A percentile compares a stretch with the other conserved stretches of the same genome.
Conservation (phyloP, 352 stramenopile species). For the Phytophthora aleatoria region DNA sequence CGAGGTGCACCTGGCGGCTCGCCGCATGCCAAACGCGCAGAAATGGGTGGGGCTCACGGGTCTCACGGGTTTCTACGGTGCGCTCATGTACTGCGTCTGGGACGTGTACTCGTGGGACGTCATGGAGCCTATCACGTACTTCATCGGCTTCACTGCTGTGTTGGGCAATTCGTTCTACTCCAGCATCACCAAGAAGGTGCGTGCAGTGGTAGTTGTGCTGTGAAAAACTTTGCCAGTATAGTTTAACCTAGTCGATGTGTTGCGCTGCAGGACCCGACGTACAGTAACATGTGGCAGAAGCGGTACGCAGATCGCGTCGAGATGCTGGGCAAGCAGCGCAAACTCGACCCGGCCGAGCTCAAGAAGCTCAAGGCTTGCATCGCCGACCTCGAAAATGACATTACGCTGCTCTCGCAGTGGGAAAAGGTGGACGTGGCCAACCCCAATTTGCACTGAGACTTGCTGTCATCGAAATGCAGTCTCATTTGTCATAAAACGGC, state of each 20-base stretch:
- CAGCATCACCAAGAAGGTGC: slow-evolving; percentile 71
- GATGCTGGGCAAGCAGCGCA: slow-evolving; percentile 56
- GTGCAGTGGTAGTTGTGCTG: not conserved
- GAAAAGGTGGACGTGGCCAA: slow-evolving; percentile 40
- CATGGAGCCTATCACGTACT: slow-evolving; percentile 92
- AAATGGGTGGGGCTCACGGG: slow-evolving; percentile 73
- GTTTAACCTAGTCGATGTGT: not conserved
- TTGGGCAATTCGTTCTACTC: slow-evolving; percentile 85
- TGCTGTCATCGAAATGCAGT: slow-evolving; percentile 1
- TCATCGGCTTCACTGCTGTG: slow-evolving; percentile 88
- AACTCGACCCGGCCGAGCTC: slow-evolving; percentile 51
- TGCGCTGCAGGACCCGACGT: slow-evolving; percentile 62
- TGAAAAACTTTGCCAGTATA: not conserved
- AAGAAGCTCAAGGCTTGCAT: slow-evolving; percentile 52
- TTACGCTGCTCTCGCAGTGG: slow-evolving; percentile 59
- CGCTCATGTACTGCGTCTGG: slow-evolving; percentile 84
- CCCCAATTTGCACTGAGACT: slow-evolving; percentile 14
- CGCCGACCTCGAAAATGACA: slow-evolving; percentile 62
- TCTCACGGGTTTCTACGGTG: slow-evolving; percentile 71
- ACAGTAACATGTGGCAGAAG: slow-evolving; percentile 86
- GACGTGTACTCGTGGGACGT: slow-evolving; percentile 90
- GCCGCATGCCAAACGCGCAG: slow-evolving; percentile 64
- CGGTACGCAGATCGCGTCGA: slow-evolving; percentile 55
- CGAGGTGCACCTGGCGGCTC: slow-evolving; percentile 50
- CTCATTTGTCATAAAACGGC: not conserved